A percentile compares a stretch with the other conserved stretches of the same genome.
Evolutionary conservation across 176 grass and related monocot species (phyloP).

Genomic region (Thalia dealbata): DNA sequence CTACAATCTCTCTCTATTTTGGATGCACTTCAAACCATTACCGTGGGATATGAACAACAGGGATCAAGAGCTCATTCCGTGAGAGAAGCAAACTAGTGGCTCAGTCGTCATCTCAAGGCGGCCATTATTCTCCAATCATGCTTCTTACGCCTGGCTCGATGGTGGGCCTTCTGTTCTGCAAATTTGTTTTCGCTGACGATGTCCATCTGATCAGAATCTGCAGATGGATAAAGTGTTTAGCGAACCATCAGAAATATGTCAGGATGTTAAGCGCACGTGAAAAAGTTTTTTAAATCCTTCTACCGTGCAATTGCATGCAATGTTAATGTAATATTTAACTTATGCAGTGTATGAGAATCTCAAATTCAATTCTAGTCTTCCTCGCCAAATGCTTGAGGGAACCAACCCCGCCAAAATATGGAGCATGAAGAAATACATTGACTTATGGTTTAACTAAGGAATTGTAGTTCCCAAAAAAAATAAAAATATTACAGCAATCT

Average conservation of each 20-base stretch:
- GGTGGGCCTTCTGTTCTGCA: constrained; percentile 64
- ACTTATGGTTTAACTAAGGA: neutral
- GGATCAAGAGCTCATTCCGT: neutral
- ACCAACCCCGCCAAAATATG: neutral
- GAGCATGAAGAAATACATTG: neutral
- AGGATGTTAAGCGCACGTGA: too few species aligned
- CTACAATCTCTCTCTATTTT: too few species aligned
- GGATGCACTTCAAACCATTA: neutral
- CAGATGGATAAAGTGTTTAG: neutral
- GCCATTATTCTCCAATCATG: constrained; percentile 55
- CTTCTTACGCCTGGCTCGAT: constrained; percentile 53
- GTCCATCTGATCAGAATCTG: constrained; percentile 47
- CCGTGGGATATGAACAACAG: neutral
- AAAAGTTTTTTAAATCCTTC: neutral
- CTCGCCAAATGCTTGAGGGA: neutral
- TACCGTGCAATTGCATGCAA: neutral
- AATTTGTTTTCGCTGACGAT: constrained; percentile 45
- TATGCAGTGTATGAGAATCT: neutral
- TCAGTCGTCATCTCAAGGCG: constrained; percentile 29
- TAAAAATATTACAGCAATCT: neutral
- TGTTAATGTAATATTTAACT: neutral
- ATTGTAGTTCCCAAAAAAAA: neutral
- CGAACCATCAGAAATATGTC: constrained; percentile 1
- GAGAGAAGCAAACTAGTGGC: neutral
- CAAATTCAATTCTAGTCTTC: neutral